Conservation (phyloP, 2,329 filamentous ascomycete species). For the Hyphodiscus sp. region DNA sequence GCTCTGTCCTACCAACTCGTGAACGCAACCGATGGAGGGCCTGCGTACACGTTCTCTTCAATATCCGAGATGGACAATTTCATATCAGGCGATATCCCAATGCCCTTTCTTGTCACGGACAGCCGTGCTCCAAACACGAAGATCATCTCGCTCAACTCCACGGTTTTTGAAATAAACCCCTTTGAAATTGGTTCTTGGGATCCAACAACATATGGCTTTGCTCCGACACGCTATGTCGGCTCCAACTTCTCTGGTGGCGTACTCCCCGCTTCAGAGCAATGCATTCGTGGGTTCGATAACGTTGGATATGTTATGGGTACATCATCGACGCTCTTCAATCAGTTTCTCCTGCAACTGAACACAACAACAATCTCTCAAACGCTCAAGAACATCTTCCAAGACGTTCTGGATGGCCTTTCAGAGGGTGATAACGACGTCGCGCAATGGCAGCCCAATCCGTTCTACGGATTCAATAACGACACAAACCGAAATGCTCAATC, state of each 20-base stretch:
- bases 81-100: constrained; percentile 53
- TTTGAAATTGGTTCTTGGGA: constrained; percentile 76
- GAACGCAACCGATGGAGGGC: constrained; percentile 67
- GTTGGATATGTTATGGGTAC: constrained; percentile 81
- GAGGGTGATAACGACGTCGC: constrained; percentile 64
- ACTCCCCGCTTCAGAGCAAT: constrained; percentile 49
- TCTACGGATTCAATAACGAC: constrained; percentile 55
- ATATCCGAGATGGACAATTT: constrained; percentile 61
- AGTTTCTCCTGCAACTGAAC: constrained; percentile 62
- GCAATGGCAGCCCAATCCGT: constrained; percentile 69
- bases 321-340: constrained; percentile 78
- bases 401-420: constrained; percentile 50
- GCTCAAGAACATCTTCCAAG: constrained; percentile 43
- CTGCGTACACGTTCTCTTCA: constrained; percentile 75
- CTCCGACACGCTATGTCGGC: constrained; percentile 63
- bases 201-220: constrained; percentile 64
- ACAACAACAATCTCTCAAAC: constrained; percentile 39
- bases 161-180: constrained; percentile 71
- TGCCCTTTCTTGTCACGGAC: constrained; percentile 69
- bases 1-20: constrained; percentile 82
- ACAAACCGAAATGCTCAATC: constrained; percentile 51
- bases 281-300: constrained; percentile 77
- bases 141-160: constrained; percentile 63
- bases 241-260: constrained; percentile 62
- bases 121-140: constrained; percentile 55